Evolutionary conservation across 208 protist species (phyloP).

Genomic region (Zelonia costaricensis): DNA sequence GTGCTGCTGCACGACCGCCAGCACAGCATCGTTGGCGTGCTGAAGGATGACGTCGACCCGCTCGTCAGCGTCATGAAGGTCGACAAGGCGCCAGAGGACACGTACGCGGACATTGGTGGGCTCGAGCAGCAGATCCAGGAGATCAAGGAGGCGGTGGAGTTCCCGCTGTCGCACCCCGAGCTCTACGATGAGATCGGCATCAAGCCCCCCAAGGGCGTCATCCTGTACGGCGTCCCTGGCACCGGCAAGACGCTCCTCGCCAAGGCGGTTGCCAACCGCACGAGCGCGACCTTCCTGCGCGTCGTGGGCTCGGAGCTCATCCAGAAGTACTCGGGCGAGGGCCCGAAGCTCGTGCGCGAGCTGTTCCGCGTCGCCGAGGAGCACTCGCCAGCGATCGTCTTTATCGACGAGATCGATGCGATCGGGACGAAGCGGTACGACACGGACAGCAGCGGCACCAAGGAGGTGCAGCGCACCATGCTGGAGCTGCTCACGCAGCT

Average conservation of each 20-base stretch:
- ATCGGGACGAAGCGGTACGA: constrained; percentile 99
- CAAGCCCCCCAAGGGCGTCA: constrained; percentile 99
- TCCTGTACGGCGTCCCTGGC: constrained; percentile 99
- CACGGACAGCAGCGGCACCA: constrained; percentile 96
- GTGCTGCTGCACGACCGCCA: constrained; percentile 98
- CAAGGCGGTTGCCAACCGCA: constrained; percentile 99
- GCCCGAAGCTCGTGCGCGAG: constrained; percentile 99
- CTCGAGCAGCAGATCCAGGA: constrained; percentile 99
- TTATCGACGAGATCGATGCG: constrained; percentile 99
- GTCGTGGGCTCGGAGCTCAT: constrained; percentile 99
- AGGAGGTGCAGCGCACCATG: constrained; percentile 99
- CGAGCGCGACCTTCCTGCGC: constrained; percentile 99
- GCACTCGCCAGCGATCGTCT: constrained; percentile 99
- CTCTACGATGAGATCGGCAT: constrained; percentile 99
- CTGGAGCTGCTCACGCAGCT: constrained; percentile 99
- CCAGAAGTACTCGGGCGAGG: constrained; percentile 99
- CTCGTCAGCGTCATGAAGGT: constrained; percentile 99
- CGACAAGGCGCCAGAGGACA: constrained; percentile 99
- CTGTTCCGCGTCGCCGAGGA: constrained; percentile 99
- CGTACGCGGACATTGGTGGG: constrained; percentile 99
- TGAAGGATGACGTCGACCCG: constrained; percentile 98
- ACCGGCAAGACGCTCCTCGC: constrained; percentile 99
- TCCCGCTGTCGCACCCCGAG: constrained; percentile 99
- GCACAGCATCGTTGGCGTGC: constrained; percentile 97
- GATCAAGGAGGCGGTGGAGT: constrained; percentile 99